Evolutionary conservation across 176 grass and related monocot species (phyloP), one percentile per base, ranked within the genome.

Genomic region (Avena eriantha): DNA sequence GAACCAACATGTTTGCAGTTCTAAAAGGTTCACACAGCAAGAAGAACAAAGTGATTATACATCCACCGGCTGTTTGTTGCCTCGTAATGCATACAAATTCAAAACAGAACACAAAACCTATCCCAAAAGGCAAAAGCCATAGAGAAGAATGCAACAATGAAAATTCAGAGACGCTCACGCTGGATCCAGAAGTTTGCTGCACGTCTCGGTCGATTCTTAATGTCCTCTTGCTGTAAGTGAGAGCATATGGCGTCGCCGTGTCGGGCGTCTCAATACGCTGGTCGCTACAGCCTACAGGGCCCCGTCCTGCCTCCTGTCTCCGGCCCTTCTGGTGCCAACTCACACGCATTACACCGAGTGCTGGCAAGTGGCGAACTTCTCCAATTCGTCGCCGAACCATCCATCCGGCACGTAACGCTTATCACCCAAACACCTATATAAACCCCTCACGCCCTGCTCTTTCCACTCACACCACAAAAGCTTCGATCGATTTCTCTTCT

Each of bases 401-500:
- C 87, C 53, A 9, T 14, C 63, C 22, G 7, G 26, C 22, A 69
- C 11, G 29, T 70, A 18, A 73, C 66, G 29, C 76, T 53, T 13
- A 53, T 78, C 78, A n/a, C 33, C 69, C 68, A 76, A 36, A 75
- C 87, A 84, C 80, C 89, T 91, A 95, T 93, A 95, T 94, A 93
- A 93, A 87, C 83, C 84, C 60, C 8, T 26, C 87, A 8, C 54
- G 4, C 43, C 21, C 56, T 7, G 75, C 19, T 14, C 65, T n/a
- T 46, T 64, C 60, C 90, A 85, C 64, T 60, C 82, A 80, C 73
- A 53, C 73, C 74, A 23, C 46, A 13, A 7, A 21, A 77, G 50
- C 23, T 82, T 47, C 58, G 5, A 47, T 49, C 13, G 12, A 75
- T 2, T 29, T 80, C 47, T 10, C 41, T 5, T 5, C 70, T 71